These are phyloP conservation scores for Colletotrichum abscissum DNA, from an alignment of 2,329 filamentous ascomycete species.

Conservation along the genomic window DNA sequence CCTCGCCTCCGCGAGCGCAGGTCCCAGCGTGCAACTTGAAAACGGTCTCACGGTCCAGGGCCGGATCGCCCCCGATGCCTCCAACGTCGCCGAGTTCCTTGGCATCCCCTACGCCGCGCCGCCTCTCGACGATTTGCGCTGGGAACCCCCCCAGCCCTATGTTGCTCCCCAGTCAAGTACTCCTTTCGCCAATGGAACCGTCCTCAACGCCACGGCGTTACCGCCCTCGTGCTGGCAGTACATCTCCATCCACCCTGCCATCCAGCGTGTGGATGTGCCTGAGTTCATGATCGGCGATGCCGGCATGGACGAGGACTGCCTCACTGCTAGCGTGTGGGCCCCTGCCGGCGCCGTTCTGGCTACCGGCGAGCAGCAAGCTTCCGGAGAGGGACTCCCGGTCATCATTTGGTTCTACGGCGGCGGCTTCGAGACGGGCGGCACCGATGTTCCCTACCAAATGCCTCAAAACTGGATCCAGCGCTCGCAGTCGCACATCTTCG, in stretches of 20 bases:
- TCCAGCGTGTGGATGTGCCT: slow-evolving; percentile 29
- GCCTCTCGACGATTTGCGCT: slow-evolving; percentile 63
- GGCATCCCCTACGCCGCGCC: slow-evolving; percentile 67
- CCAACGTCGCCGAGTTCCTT: slow-evolving; percentile 37
- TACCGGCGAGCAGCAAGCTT: background rate
- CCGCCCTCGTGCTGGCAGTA: slow-evolving; percentile 33
- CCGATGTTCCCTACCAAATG: slow-evolving; percentile 42
- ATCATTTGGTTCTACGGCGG: slow-evolving; percentile 42
- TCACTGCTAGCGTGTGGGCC: slow-evolving; percentile 64
- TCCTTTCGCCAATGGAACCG: slow-evolving; percentile 23
- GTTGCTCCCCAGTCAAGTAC: slow-evolving; percentile 6
- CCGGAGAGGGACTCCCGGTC: slow-evolving; percentile 26
- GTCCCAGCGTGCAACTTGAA: slow-evolving; percentile 21
- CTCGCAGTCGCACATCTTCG: slow-evolving; percentile 43
- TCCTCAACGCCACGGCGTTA: slow-evolving; percentile 22
- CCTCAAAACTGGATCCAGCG: slow-evolving; percentile 43
- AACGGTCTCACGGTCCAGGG: slow-evolving; percentile 28
- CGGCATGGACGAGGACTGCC: slow-evolving; percentile 66
- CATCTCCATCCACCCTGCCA: slow-evolving; percentile 31
- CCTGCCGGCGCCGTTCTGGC: slow-evolving; percentile 17
- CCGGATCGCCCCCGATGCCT: slow-evolving; percentile 22
- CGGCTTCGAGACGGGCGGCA: slow-evolving; percentile 41
- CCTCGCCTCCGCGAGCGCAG: slow-evolving; percentile 24
- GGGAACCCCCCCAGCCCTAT: slow-evolving; percentile 46
- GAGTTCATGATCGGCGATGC: slow-evolving; percentile 34